phyloP scores from a whole-genome alignment of 371 early-diverging fungal species.

The Haplosporangium sp. region DNA sequence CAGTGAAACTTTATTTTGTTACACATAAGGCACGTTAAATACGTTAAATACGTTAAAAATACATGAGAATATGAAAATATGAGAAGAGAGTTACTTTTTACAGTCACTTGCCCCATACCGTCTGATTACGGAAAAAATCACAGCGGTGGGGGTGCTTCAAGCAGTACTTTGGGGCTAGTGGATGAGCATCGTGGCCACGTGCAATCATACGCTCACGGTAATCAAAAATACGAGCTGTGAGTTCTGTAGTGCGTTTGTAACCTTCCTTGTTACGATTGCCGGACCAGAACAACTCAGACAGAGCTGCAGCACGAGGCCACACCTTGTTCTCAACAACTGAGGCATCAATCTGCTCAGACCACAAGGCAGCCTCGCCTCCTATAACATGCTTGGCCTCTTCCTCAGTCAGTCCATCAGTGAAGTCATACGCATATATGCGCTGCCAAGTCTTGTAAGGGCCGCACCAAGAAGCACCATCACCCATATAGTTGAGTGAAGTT shows the following conservation, averaged over 20 bases:
- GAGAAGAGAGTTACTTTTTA: too few species aligned
- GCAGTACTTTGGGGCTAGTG: slow-evolving; percentile 81
- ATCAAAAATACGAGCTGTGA: slow-evolving; percentile 77
- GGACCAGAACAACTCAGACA: slow-evolving; percentile 83
- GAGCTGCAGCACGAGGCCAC: slow-evolving; percentile 82
- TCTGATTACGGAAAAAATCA: slow-evolving; percentile 57
- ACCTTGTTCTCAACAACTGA: slow-evolving; percentile 70
- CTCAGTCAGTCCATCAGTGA: slow-evolving; percentile 65
- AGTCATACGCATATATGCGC: slow-evolving; percentile 80
- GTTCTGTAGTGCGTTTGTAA: slow-evolving; percentile 68
- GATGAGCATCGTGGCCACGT: slow-evolving; percentile 77
- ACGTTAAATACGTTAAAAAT: too few species aligned
- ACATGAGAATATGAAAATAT: too few species aligned
- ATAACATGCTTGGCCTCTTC: slow-evolving; percentile 61
- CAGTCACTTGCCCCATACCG: slow-evolving; percentile 42
- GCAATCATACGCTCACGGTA: slow-evolving; percentile 77
- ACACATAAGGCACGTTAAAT: too few species aligned
- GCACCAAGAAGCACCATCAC: slow-evolving; percentile 81
- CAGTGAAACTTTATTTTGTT: too few species aligned
- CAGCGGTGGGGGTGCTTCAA: slow-evolving; percentile 74
- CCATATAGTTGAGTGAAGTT: slow-evolving; percentile 43
- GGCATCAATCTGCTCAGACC: slow-evolving; percentile 82
- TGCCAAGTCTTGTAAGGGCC: slow-evolving; percentile 87
- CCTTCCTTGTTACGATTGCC: slow-evolving; percentile 71
- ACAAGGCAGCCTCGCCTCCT: slow-evolving; percentile 75